A percentile compares a stretch with the other conserved stretches of the same genome.
phyloP scores from a whole-genome alignment of 2,329 filamentous ascomycete species.

The Sarocladium kiliense region DNA sequence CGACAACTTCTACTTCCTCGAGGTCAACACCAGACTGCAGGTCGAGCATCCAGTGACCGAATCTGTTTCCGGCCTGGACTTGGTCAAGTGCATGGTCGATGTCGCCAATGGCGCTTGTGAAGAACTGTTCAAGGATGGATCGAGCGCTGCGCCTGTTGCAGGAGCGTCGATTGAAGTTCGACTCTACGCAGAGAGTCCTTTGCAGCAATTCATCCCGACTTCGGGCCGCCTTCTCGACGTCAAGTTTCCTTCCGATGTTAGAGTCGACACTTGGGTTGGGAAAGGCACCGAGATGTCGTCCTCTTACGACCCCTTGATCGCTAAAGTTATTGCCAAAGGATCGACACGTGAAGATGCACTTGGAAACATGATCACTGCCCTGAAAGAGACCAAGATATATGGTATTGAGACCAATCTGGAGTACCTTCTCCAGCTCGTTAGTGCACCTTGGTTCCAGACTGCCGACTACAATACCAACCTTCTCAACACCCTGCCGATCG shows the following conservation, averaged over 20 bases:
- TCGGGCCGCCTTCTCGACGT: constrained; percentile 55
- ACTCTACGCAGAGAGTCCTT: constrained; percentile 46
- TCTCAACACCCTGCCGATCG: constrained; percentile 24
- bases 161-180: constrained; percentile 33
- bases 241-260: constrained; percentile 44
- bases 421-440: constrained; percentile 25
- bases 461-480: constrained; percentile 28
- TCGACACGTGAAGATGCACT: constrained; percentile 55
- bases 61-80: constrained; percentile 68
- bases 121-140: constrained; percentile 14
- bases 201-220: constrained; percentile 52
- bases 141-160: background rate
- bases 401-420: constrained; percentile 30
- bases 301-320: constrained; percentile 73
- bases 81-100: constrained; percentile 51
- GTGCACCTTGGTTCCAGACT: constrained; percentile 20
- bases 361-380: constrained; percentile 54
- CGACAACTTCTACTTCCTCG: constrained; percentile 33
- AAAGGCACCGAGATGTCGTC: constrained; percentile 66
- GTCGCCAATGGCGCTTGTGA: constrained; percentile 19
- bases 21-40: constrained; percentile 38
- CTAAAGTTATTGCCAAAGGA: constrained; percentile 66
- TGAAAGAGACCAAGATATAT: constrained; percentile 40
- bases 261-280: constrained; percentile 63
- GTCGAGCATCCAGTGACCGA: constrained; percentile 55